Conservation (phyloP, 2,329 filamentous ascomycete genomes). For the Claviceps citrina region DNA sequence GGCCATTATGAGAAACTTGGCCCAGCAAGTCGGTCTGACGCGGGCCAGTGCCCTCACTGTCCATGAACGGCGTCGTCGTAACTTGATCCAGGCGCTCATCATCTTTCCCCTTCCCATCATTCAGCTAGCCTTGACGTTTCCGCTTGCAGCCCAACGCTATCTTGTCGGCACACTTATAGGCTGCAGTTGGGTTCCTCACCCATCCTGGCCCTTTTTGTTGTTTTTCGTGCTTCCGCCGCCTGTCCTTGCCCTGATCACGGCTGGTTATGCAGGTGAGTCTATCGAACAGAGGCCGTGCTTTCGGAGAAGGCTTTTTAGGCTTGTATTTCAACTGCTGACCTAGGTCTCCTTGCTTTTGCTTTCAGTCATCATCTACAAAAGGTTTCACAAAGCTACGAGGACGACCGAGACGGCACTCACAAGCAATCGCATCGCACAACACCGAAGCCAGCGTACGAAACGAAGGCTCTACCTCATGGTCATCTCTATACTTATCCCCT, state of each 20-base stretch:
- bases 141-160: slow-evolving; percentile 33
- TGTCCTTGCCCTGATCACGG: slow-evolving; percentile 27
- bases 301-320: no score
- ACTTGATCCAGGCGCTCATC: slow-evolving; percentile 33
- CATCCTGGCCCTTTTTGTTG: slow-evolving; percentile 31
- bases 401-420: slow-evolving; percentile 24
- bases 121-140: slow-evolving; percentile 32
- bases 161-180: slow-evolving; percentile 33
- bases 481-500: slow-evolving; percentile 34
- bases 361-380: slow-evolving; percentile 30
- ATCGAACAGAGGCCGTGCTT: neutral
- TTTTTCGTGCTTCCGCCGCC: slow-evolving; percentile 33
- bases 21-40: slow-evolving; percentile 31
- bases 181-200: slow-evolving; percentile 29
- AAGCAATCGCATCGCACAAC: slow-evolving; percentile 23
- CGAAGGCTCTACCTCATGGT: slow-evolving; percentile 41
- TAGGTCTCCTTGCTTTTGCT: neutral
- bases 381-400: slow-evolving; percentile 31
- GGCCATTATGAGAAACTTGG: slow-evolving; percentile 38
- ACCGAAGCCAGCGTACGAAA: slow-evolving; percentile 31
- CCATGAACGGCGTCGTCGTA: slow-evolving; percentile 26
- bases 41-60: slow-evolving; percentile 24
- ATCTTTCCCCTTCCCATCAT: slow-evolving; percentile 39
- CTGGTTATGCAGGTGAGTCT: slow-evolving; percentile 33
- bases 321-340: no score